Conservation (phyloP, 805 yeast species). For the Zygosaccharomyces rouxii region DNA sequence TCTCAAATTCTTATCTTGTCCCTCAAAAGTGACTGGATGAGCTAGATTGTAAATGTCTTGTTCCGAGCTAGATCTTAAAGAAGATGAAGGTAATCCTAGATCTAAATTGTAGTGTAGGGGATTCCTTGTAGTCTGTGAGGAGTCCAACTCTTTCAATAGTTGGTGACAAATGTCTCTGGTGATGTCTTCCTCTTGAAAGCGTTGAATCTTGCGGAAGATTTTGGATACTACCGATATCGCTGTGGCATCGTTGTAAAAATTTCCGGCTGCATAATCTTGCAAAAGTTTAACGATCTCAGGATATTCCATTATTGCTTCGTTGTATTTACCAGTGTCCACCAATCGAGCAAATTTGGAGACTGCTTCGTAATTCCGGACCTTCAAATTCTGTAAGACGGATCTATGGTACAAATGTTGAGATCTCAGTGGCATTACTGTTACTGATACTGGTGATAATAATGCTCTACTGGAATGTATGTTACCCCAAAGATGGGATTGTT, state of each 20-base stretch:
- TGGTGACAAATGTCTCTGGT: slow-evolving; percentile 53
- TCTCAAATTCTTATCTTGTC: slow-evolving; percentile 17
- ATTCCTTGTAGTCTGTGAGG: slow-evolving; percentile 33
- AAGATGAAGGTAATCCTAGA: slow-evolving; percentile 44
- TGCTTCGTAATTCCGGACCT: slow-evolving; percentile 15
- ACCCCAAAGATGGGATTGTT: slow-evolving; percentile 44
- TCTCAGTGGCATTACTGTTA: slow-evolving; percentile 42
- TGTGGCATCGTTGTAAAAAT: slow-evolving; percentile 41
- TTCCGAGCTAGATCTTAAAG: slow-evolving; percentile 42
- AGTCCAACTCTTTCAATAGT: slow-evolving; percentile 37
- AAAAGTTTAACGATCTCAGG: slow-evolving; percentile 43
- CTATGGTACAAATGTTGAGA: slow-evolving; percentile 36
- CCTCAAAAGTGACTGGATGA: slow-evolving; percentile 1
- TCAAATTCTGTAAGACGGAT: slow-evolving; percentile 31
- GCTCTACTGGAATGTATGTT: slow-evolving; percentile 31
- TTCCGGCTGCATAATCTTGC: slow-evolving; percentile 54
- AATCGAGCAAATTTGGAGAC: slow-evolving; percentile 28
- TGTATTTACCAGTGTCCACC: slow-evolving; percentile 15
- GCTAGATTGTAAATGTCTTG: slow-evolving; percentile 35
- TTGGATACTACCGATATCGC: slow-evolving; percentile 47
- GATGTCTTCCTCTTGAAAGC: slow-evolving; percentile 39
- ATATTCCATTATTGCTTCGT: slow-evolving; percentile 15
- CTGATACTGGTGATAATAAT: slow-evolving; percentile 39
- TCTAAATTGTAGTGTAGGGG: slow-evolving; percentile 51
- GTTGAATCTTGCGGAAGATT: slow-evolving; percentile 28